A percentile compares a stretch with the other conserved stretches of the same genome.
Evolutionary conservation across 2,329 filamentous ascomycete genomes (phyloP).

Genomic region (Colletotrichum chlorophyti): DNA sequence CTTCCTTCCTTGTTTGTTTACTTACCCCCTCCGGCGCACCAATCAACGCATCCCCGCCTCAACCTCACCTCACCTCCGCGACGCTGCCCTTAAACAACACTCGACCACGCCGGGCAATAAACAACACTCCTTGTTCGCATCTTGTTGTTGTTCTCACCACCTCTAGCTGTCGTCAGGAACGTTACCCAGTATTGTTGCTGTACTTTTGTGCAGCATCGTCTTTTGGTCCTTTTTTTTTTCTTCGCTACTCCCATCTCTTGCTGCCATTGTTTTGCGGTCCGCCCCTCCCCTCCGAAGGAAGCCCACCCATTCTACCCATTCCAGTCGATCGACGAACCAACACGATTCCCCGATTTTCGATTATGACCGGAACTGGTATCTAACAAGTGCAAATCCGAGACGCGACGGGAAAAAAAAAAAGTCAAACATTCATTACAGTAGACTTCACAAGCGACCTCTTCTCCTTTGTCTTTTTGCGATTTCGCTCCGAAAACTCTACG

Average conservation of each 20-base stretch:
- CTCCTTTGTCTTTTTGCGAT: slow-evolving; percentile 22
- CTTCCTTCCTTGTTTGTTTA: slow-evolving; percentile 32
- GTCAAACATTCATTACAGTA: slow-evolving; percentile 25
- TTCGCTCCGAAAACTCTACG: not conserved
- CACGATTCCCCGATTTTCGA: slow-evolving; percentile 2
- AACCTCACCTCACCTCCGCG: slow-evolving; percentile 20
- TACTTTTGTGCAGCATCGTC: slow-evolving; percentile 16
- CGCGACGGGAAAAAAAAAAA: not conserved
- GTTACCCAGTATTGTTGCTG: slow-evolving; percentile 18
- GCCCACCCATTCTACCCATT: slow-evolving; percentile 21
- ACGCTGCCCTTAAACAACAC: slow-evolving; percentile 31
- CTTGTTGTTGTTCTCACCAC: slow-evolving; percentile 28
- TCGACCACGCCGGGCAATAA: slow-evolving; percentile 23
- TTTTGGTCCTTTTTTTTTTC: slow-evolving; percentile 16
- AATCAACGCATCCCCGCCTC: slow-evolving; percentile 29
- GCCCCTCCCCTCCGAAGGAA: not conserved
- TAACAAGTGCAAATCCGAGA: slow-evolving; percentile 9
- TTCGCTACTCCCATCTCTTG: not conserved
- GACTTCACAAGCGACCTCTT: slow-evolving; percentile 18
- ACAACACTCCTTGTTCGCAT: slow-evolving; percentile 9
- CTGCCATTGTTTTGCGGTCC: slow-evolving; percentile 22
- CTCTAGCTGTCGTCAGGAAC: slow-evolving; percentile 28
- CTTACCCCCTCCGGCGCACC: slow-evolving; percentile 26
- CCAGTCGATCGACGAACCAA: slow-evolving; percentile 1
- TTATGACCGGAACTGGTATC: slow-evolving; percentile 16